Conservation (phyloP, 2,329 filamentous ascomycete species). For the Rutstroemia sp. region DNA sequence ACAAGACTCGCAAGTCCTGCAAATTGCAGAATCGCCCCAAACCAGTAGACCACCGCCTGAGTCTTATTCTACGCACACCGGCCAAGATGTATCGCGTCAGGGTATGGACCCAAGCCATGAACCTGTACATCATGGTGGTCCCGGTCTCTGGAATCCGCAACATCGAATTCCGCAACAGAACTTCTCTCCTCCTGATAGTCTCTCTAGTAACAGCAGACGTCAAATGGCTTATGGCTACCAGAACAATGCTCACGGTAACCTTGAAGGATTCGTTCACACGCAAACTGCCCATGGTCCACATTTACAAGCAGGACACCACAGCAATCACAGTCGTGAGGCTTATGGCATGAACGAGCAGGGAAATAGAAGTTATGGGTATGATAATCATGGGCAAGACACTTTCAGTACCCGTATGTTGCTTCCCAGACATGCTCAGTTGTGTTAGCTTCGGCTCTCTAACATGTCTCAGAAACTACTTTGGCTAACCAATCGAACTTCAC, state of each 20-base stretch:
- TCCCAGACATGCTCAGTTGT: background rate
- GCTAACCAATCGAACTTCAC: conserved; percentile 6
- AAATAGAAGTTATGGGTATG: background rate
- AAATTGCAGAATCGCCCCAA: background rate
- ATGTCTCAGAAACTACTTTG: conserved; percentile 1
- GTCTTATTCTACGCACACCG: conserved; percentile 1
- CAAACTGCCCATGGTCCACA: background rate
- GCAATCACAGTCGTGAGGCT: background rate
- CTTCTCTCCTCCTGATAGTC: conserved; percentile 6
- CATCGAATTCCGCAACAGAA: conserved; percentile 5
- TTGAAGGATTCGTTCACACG: background rate
- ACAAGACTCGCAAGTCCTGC: conserved; percentile 1
- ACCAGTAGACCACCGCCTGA: background rate
- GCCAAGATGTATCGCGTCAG: conserved; percentile 3
- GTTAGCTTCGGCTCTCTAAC: background rate
- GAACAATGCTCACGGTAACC: conserved; percentile 1
- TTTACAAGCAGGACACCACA: background rate
- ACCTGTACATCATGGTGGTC: background rate
- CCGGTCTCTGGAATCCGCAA: conserved; percentile 4
- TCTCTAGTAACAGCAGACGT: conserved; percentile 6
- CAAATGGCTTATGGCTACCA: conserved; percentile 6
- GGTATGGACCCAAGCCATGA: conserved; percentile 1
- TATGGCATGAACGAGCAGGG: background rate
- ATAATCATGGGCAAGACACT: background rate
- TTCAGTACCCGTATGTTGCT: conserved; percentile 6